Percentiles rank a stretch among this genome's conserved stretches.
phyloP scores from a whole-genome alignment of 179 eudicot species.

The Beta macrorhiza region DNA sequence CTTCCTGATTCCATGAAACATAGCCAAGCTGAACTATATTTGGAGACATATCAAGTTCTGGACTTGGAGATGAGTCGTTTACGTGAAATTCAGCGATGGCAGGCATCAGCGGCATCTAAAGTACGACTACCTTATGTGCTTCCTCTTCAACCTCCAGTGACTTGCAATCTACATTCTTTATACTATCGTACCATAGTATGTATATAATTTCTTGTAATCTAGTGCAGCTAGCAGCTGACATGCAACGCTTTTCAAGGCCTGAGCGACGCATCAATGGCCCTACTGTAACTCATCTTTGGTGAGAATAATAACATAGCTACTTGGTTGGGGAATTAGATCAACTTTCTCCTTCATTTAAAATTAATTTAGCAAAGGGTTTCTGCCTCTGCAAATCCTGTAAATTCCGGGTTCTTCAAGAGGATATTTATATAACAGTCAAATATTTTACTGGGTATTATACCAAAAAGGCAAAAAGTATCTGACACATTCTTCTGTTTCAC shows the following conservation, averaged over 20 bases:
- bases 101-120: constrained; percentile 89
- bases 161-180: constrained; percentile 16
- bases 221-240: constrained; percentile 92
- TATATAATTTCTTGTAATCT: constrained; percentile 22
- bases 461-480: neutral
- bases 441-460: neutral
- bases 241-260: constrained; percentile 99
- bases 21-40: constrained; percentile 92
- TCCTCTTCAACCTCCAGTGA: constrained; percentile 12
- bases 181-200: constrained; percentile 16
- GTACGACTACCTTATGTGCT: constrained; percentile 38
- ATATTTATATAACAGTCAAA: neutral
- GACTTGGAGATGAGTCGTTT: constrained; percentile 99
- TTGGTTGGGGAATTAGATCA: neutral
- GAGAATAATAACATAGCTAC: constrained; percentile 7
- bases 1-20: constrained; percentile 99
- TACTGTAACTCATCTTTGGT: constrained; percentile 96
- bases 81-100: constrained; percentile 98
- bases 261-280: constrained; percentile 98
- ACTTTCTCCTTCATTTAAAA: neutral
- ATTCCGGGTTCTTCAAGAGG: neutral
- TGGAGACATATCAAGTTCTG: constrained; percentile 97
- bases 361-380: constrained; percentile 4
- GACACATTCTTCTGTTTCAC: neutral
- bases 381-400: neutral